phyloP scores from a whole-genome alignment of 371 early-diverging fungal genomes.

The Mucor lusitanicus region DNA sequence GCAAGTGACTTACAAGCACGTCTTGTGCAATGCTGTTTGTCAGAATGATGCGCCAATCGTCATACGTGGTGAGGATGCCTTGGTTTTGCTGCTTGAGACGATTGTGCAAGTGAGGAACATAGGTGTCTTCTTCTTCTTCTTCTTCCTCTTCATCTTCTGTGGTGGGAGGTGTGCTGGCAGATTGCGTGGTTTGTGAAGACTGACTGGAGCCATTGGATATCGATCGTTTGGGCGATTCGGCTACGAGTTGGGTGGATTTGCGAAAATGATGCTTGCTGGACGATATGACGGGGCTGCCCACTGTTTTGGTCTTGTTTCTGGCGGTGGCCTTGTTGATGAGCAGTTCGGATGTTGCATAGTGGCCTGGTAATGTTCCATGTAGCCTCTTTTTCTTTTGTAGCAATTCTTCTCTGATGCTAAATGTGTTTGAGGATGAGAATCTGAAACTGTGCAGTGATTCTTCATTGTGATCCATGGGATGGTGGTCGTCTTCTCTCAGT shows the following conservation, averaged over 20 bases:
- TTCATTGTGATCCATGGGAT: conserved; percentile 19
- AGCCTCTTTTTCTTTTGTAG: background rate
- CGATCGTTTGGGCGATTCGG: background rate
- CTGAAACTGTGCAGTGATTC: conserved; percentile 62
- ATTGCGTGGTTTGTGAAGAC: background rate
- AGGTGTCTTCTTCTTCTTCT: conserved; percentile 6
- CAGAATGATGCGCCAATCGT: conserved; percentile 56
- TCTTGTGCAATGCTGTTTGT: conserved; percentile 62
- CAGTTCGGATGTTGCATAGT: background rate
- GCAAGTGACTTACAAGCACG: conserved; percentile 32
- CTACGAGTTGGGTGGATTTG: background rate
- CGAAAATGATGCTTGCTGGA: background rate
- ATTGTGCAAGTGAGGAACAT: conserved; percentile 43
- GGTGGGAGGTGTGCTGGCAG: background rate
- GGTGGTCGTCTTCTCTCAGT: conserved; percentile 25
- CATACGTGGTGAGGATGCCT: conserved; percentile 66
- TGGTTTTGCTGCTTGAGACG: conserved; percentile 56
- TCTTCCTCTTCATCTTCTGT: background rate
- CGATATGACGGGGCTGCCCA: background rate
- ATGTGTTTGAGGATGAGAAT: conserved; percentile 32
- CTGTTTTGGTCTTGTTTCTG: background rate
- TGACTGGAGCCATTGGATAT: background rate
- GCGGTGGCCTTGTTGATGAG: background rate
- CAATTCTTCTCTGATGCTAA: background rate
- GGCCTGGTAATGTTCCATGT: conserved; percentile 14